Evolutionary conservation across 768 basidiomycete species (phyloP), one percentile per base, ranked within the genome.

Genomic region (Lactarius sanguifluus): DNA sequence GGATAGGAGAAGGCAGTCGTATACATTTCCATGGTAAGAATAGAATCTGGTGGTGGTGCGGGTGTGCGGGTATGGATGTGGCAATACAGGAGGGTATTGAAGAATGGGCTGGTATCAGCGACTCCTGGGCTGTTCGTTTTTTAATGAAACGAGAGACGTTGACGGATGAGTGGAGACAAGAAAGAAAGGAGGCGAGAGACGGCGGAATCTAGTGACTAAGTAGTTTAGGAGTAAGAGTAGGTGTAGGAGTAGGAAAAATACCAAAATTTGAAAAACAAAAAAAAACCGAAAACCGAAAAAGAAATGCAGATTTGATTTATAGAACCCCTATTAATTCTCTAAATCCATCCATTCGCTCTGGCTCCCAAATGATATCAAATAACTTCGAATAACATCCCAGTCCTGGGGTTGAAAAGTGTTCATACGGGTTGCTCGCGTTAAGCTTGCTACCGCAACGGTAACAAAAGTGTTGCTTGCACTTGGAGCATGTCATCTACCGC

Each of bases 1-100:
- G 94, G 93, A 80, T 91, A 90, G 72, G 89, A 89, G 83, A 97
- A 96, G 74, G 94, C 92, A 71, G 92, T 92, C 63, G 94, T 92
- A 85, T 96, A 96, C 76, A 96, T 86, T 77, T 97, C 95, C 95
- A 97, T 96, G 71, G 73, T 58, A 65, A 59, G 72, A 61, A 68
- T 68, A 72, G 71, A 72, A 68, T 75, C 70, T 75, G 72, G 69
- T 66, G 47, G 47, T 62, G 64, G 58, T 45, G 55, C 64, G 69
- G 55, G 65, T 66, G 65, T 66, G 65, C 59, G 65, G 71, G 66
- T 71, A 60, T 71, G 75, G 71, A 65, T 66, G 69, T 71, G 71
- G 71, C 47, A 58, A 60, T 65, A 59, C 59, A 64, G 68, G 64
- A 57, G 70, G 69, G 69, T 70, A 70, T 70, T 67, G 69, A 58